phyloP scores from a whole-genome alignment of 1,284 basidiomycete species.

The Heimioporus punctisporus region DNA sequence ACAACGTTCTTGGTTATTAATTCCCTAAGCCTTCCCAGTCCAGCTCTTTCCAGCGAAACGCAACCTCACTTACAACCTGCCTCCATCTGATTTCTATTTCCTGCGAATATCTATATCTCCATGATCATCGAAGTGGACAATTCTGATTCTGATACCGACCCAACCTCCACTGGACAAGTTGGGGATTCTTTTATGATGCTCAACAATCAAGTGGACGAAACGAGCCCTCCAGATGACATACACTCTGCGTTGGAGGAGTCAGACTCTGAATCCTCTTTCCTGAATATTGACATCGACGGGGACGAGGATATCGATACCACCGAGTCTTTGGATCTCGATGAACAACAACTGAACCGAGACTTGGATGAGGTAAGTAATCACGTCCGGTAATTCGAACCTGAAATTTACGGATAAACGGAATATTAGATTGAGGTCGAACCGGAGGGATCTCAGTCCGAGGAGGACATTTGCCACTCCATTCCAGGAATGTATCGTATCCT shows the following conservation, averaged over 20 bases:
- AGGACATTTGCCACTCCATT: conserved; percentile 34
- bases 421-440: conserved; percentile 16
- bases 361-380: conserved; percentile 18
- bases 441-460: conserved; percentile 10
- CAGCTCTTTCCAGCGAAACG: background rate
- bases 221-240: background rate
- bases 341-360: conserved; percentile 5
- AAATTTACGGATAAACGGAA: background rate
- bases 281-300: conserved; percentile 13
- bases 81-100: background rate
- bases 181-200: conserved; percentile 17
- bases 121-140: conserved; percentile 15
- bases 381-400: background rate
- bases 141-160: conserved; percentile 11
- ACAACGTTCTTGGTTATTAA: conserved; percentile 18
- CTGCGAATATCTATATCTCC: conserved; percentile 13
- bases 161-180: background rate
- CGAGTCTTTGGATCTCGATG: conserved; percentile 16
- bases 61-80: background rate
- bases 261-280: conserved; percentile 21
- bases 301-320: conserved; percentile 18
- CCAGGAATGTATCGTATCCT: conserved; percentile 53
- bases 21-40: background rate
- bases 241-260: conserved; percentile 9
- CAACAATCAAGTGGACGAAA: conserved; percentile 2